Conservation (phyloP, 140 eudicot species). For the Bidens hawaiensis region DNA sequence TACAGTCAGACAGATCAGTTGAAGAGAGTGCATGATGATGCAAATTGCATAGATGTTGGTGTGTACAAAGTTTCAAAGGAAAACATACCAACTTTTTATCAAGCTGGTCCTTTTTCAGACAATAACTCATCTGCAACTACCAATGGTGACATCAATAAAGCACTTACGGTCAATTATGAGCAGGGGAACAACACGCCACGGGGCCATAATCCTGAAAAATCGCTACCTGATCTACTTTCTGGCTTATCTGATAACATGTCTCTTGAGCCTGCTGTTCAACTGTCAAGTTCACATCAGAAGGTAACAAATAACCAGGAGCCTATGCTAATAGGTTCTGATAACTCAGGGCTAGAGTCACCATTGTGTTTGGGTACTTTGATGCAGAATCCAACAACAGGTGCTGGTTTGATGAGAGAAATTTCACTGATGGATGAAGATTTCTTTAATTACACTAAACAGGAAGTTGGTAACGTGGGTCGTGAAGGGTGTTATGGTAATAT, state of each 20-base stretch:
- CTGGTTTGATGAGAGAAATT: constrained; percentile 27
- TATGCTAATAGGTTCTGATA: constrained; percentile 9
- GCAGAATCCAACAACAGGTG: constrained; percentile 31
- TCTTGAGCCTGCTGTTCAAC: constrained; percentile 18
- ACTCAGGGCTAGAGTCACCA: constrained; percentile 12
- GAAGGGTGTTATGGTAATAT: constrained; percentile 21
- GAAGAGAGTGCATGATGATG: constrained; percentile 4
- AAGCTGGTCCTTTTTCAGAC: constrained; percentile 8
- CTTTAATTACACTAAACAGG: constrained; percentile 27
- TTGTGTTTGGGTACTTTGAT: constrained; percentile 12
- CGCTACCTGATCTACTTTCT: constrained; percentile 18
- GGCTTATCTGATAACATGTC: constrained; percentile 27
- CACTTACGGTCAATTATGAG: constrained; percentile 4
- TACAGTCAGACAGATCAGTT: constrained; percentile 14
- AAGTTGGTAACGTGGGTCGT: constrained; percentile 1
- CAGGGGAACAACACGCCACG: constrained; percentile 23
- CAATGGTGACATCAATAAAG: constrained; percentile 12
- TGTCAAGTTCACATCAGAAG: constrained; percentile 17
- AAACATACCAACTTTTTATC: constrained; percentile 22
- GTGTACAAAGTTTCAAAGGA: constrained; percentile 7
- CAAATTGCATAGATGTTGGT: constrained; percentile 5
- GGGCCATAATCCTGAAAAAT: constrained; percentile 25
- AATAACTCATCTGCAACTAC: constrained; percentile 11
- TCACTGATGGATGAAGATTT: constrained; percentile 34
- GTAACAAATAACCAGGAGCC: constrained; percentile 13